phyloP scores from a whole-genome alignment of 2,329 filamentous ascomycete genomes.

The Botrytis tulipae region DNA sequence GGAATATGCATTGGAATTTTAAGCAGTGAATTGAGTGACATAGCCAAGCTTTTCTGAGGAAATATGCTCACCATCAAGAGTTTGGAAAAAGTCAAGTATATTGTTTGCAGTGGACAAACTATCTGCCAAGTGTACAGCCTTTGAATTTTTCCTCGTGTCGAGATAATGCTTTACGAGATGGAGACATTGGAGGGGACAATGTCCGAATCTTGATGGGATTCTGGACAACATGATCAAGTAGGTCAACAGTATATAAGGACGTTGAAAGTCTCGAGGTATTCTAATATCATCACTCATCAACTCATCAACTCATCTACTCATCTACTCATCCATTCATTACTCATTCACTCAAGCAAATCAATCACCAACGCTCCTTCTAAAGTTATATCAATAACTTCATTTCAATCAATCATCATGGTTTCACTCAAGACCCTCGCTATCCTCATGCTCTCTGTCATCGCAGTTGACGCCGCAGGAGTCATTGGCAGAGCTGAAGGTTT shows the following conservation, averaged over 20 bases:
- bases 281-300: neutral
- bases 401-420: neutral
- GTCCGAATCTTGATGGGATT: neutral
- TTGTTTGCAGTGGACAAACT: neutral
- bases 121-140: neutral
- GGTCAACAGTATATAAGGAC: neutral
- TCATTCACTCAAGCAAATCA: neutral
- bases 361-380: neutral
- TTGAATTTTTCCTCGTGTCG: neutral
- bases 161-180: neutral
- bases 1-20: neutral
- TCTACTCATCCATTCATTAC: neutral
- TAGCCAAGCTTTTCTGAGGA: neutral
- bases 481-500: constrained; percentile 9
- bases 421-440: neutral
- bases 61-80: neutral
- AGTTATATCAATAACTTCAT: neutral
- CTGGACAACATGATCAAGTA: neutral
- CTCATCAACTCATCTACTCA: too few relatives aligned
- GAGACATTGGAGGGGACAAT: neutral
- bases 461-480: neutral
- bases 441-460: neutral
- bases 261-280: neutral
- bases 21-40: neutral
- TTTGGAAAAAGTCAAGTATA: neutral